These are phyloP conservation scores for Juncus effusus DNA, from an alignment of 176 grass and related monocot species.

Conservation along the genomic window DNA sequence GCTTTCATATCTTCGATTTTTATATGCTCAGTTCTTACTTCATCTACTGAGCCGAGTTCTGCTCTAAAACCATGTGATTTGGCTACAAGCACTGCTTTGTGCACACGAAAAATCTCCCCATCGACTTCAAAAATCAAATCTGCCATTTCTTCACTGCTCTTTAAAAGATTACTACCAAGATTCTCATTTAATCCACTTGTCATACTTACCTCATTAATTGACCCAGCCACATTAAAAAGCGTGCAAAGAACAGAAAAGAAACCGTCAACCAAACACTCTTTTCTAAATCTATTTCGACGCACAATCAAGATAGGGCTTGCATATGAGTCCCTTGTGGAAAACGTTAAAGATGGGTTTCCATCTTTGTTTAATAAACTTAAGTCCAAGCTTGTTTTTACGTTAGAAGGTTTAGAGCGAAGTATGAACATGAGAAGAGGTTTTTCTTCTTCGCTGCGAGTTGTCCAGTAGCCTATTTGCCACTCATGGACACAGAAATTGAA, in stretches of 20 bases:
- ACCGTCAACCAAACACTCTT: not conserved
- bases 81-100: conserved; percentile 1
- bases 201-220: too few relatives aligned
- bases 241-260: conserved; percentile 10
- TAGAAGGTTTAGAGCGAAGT: not conserved
- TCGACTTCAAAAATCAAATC: conserved; percentile 22
- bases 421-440: not conserved
- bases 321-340: not conserved
- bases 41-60: conserved; percentile 21
- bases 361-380: conserved; percentile 8
- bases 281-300: not conserved
- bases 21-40: not conserved
- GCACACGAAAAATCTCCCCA: conserved; percentile 14
- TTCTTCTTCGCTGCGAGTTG: not conserved
- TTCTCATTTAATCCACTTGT: too few relatives aligned
- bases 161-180: conserved; percentile 18
- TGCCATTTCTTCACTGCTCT: not conserved
- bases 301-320: not conserved
- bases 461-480: not conserved
- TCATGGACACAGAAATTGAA: not conserved
- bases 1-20: conserved; percentile 12
- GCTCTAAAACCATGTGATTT: conserved; percentile 31
- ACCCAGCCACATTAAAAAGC: not conserved
- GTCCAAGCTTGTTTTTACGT: not conserved
- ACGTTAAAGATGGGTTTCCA: not conserved